Conservation (phyloP, 495 filamentous ascomycete species). For the Venustampulla echinocandica region DNA sequence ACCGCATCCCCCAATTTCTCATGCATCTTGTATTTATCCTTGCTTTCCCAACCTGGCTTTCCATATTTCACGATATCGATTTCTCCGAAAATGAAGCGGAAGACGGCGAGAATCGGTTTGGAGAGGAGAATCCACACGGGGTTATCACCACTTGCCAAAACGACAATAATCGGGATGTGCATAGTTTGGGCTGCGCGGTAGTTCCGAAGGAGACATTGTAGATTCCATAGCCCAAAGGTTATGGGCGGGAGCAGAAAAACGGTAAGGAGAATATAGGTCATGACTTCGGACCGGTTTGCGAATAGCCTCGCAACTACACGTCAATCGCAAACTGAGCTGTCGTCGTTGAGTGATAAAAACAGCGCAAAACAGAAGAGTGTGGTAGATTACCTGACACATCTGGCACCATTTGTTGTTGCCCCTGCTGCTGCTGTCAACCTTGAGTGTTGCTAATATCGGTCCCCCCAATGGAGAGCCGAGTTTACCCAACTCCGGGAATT, state of each 20-base stretch:
- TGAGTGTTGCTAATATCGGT: too few relatives aligned
- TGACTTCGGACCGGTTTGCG: too few relatives aligned
- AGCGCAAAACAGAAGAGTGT: too few relatives aligned
- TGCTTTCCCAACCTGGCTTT: background rate
- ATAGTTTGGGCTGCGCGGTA: background rate
- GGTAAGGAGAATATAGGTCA: background rate
- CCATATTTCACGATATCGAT: background rate
- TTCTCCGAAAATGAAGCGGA: background rate
- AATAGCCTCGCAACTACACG: too few relatives aligned
- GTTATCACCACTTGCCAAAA: background rate
- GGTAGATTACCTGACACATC: too few relatives aligned
- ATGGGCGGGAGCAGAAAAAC: background rate
- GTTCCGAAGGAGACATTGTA: background rate
- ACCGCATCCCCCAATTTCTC: conserved; percentile 34
- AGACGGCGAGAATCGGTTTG: background rate
- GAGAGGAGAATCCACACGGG: background rate
- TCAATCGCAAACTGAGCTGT: too few relatives aligned
- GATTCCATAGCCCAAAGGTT: background rate
- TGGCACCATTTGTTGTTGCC: too few relatives aligned
- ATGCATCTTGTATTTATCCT: conserved; percentile 31
- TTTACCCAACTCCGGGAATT: too few relatives aligned
- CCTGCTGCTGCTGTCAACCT: too few relatives aligned
- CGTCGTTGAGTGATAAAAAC: too few relatives aligned
- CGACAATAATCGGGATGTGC: background rate
- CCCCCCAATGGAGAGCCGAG: too few relatives aligned